Percentiles rank a stretch among this genome's conserved stretches.
phyloP scores from a whole-genome alignment of 257 asterid genomes.

The Lantana camara region DNA sequence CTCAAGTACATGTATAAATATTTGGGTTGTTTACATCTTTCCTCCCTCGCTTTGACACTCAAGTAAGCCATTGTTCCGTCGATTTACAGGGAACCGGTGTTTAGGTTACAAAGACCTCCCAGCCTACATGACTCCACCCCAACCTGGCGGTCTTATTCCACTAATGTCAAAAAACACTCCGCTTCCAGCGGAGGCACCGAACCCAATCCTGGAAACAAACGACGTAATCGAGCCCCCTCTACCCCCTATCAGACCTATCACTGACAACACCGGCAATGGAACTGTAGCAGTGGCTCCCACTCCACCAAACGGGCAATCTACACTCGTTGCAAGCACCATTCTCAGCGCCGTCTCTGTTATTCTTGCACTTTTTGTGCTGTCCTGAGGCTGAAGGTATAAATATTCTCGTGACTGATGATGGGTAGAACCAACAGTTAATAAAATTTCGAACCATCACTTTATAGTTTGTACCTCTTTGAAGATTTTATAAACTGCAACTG shows the following conservation, averaged over 20 bases:
- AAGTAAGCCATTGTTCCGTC: no score
- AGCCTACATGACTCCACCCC: constrained; percentile 55
- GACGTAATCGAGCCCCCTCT: constrained; percentile 74
- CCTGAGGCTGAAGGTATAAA: constrained; percentile 29
- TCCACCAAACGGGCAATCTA: constrained; percentile 53
- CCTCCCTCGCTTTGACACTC: no score
- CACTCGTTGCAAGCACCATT: constrained; percentile 43
- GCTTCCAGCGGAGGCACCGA: constrained; percentile 86
- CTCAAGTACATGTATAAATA: no score
- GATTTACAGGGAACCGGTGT: constrained; percentile 78
- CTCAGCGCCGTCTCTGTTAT: constrained; percentile 47
- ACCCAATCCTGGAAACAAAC: constrained; percentile 49
- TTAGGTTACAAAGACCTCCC: constrained; percentile 49
- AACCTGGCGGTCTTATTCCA: constrained; percentile 56
- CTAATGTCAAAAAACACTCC: constrained; percentile 25
- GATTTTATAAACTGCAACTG: no score
- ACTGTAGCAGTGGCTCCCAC: constrained; percentile 43
- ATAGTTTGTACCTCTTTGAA: no score
- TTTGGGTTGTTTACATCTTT: no score
- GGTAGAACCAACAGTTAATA: neutral
- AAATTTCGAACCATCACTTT: no score
- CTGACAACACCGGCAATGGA: constrained; percentile 26
- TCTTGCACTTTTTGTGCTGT: constrained; percentile 40
- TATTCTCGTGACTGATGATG: no score
- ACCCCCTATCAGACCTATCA: constrained; percentile 55